phyloP scores from a whole-genome alignment of 805 yeast genomes.

The Jamesozyma gamospora region DNA sequence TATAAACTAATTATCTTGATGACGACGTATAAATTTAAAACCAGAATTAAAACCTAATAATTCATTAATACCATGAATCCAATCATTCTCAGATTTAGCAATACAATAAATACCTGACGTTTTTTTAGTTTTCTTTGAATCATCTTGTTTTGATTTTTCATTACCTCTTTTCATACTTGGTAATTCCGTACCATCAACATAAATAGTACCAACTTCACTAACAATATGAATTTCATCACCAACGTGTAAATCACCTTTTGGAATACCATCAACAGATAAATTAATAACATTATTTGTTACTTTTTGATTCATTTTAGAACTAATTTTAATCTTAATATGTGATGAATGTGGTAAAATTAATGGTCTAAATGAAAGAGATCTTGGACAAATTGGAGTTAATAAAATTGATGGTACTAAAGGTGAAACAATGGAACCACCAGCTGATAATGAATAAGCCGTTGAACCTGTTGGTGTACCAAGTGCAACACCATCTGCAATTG shows the following conservation, averaged over 20 bases:
- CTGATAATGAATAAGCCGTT: conserved; percentile 79
- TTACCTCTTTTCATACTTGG: conserved; percentile 24
- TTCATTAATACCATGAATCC: conserved; percentile 86
- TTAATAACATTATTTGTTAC: conserved; percentile 37
- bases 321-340: conserved; percentile 55
- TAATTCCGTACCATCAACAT: conserved; percentile 40
- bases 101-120: conserved; percentile 77
- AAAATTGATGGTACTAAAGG: conserved; percentile 77
- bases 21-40: conserved; percentile 42
- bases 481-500: conserved; percentile 85
- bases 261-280: conserved; percentile 76
- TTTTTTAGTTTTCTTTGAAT: conserved; percentile 8
- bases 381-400: conserved; percentile 84
- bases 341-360: conserved; percentile 70
- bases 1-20: conserved; percentile 6
- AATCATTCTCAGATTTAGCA: conserved; percentile 71
- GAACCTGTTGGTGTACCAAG: conserved; percentile 91
- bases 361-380: conserved; percentile 86
- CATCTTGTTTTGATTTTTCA: conserved; percentile 12
- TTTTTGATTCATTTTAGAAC: conserved; percentile 35
- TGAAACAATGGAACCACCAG: conserved; percentile 90
- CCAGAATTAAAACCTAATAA: conserved; percentile 81
- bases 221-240: conserved; percentile 76
- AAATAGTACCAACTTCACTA: conserved; percentile 54
- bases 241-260: conserved; percentile 52